These are phyloP conservation scores for Favolaschia claudopus DNA, from an alignment of 768 basidiomycete genomes.

Conservation along the genomic window DNA sequence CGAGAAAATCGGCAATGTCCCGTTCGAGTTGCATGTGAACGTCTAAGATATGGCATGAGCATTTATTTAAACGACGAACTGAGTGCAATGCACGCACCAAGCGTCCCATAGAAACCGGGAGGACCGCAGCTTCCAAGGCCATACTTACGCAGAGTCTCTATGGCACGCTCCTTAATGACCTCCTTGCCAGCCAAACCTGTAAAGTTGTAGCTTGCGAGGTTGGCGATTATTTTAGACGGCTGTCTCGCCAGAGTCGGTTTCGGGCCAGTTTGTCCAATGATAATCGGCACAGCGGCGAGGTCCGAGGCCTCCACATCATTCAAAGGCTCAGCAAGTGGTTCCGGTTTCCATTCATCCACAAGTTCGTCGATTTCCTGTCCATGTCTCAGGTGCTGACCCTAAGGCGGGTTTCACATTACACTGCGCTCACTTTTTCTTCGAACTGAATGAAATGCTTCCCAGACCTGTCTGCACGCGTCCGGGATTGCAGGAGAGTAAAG, in stretches of 20 bases:
- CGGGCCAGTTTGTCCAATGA: constrained; percentile 82
- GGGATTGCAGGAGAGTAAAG: constrained; percentile 86
- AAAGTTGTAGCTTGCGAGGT: constrained; percentile 93
- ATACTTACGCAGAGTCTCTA: constrained; percentile 86
- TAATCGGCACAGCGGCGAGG: constrained; percentile 76
- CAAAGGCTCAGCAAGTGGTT: constrained; percentile 76
- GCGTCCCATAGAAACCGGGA: constrained; percentile 95
- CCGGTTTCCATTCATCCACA: constrained; percentile 94
- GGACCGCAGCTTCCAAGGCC: constrained; percentile 97
- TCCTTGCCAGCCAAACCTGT: constrained; percentile 90
- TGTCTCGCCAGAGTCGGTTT: constrained; percentile 75
- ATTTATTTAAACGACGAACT: neutral
- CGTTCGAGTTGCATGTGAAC: constrained; percentile 91
- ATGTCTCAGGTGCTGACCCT: neutral
- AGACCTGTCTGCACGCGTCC: constrained; percentile 85
- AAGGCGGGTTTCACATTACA: too few species aligned
- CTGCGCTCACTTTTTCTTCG: constrained; percentile 75
- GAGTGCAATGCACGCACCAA: constrained; percentile 64
- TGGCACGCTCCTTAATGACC: constrained; percentile 81
- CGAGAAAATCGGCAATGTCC: constrained; percentile 90
- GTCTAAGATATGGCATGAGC: constrained; percentile 66
- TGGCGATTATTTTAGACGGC: constrained; percentile 78
- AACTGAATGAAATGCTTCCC: constrained; percentile 93
- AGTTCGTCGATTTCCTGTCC: constrained; percentile 95
- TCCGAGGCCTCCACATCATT: constrained; percentile 67